Conservation (phyloP, 495 filamentous ascomycete genomes). For the Daldinia grandis region DNA sequence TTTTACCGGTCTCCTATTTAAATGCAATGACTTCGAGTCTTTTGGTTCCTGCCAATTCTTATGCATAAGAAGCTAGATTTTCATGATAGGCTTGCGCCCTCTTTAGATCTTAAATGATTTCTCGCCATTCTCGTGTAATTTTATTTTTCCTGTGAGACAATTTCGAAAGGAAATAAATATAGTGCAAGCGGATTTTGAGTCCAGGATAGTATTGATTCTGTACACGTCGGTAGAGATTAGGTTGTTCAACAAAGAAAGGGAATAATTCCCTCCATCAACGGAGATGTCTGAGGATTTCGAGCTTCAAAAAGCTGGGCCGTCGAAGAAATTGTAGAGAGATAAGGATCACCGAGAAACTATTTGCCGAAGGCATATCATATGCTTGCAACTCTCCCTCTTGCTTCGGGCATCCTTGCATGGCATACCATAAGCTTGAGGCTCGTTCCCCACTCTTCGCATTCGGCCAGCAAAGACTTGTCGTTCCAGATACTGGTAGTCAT, state of each 20-base stretch:
- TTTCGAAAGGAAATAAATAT: constrained; percentile 20
- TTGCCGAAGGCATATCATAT: constrained; percentile 44
- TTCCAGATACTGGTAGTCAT: constrained; percentile 78
- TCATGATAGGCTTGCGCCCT: constrained; percentile 43
- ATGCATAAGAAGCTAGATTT: constrained; percentile 32
- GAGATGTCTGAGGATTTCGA: background rate
- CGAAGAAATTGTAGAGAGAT: background rate
- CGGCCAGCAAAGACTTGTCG: constrained; percentile 76
- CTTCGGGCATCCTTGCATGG: constrained; percentile 70
- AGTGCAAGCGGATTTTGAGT: background rate
- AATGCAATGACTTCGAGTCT: constrained; percentile 31
- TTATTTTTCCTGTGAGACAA: constrained; percentile 9
- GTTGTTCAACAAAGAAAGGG: background rate
- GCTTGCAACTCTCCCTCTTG: constrained; percentile 52
- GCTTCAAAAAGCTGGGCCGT: background rate
- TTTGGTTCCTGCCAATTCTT: constrained; percentile 36
- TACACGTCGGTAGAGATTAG: constrained; percentile 15
- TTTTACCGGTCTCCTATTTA: constrained; percentile 36
- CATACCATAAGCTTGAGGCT: constrained; percentile 91
- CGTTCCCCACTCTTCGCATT: constrained; percentile 86
- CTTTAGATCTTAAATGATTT: constrained; percentile 41
- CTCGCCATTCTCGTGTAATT: constrained; percentile 22
- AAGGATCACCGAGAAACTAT: background rate
- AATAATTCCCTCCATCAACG: background rate
- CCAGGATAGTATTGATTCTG: constrained; percentile 14